Conservation (phyloP, 805 yeast genomes). For the Ogataea siamensis region DNA sequence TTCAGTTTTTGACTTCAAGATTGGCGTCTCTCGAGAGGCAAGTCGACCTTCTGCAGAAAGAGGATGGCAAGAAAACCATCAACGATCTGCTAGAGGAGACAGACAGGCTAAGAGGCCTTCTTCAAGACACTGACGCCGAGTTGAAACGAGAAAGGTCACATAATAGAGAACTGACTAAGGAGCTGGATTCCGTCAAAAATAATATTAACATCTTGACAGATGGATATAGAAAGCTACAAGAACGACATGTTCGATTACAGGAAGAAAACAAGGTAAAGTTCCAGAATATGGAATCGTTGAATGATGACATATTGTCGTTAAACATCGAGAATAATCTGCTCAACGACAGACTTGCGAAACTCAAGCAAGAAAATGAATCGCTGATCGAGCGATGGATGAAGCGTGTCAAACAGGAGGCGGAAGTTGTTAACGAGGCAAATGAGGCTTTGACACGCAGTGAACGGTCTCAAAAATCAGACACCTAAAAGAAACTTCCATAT, state of each 20-base stretch:
- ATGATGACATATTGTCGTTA: slow-evolving; percentile 47
- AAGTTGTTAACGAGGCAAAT: slow-evolving; percentile 41
- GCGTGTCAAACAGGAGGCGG: slow-evolving; percentile 42
- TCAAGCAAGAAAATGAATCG: slow-evolving; percentile 38
- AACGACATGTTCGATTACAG: slow-evolving; percentile 19
- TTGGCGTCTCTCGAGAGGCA: slow-evolving; percentile 17
- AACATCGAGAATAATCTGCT: slow-evolving; percentile 51
- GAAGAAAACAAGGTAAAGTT: slow-evolving; percentile 40
- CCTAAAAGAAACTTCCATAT: slow-evolving; percentile 9
- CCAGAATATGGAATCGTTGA: slow-evolving; percentile 46
- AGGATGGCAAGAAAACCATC: slow-evolving; percentile 19
- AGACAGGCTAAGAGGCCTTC: slow-evolving; percentile 8
- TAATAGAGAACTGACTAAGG: slow-evolving; percentile 9
- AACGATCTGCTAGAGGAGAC: slow-evolving; percentile 14
- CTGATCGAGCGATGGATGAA: slow-evolving; percentile 44
- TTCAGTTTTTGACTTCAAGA: slow-evolving; percentile 14
- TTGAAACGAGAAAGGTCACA: slow-evolving; percentile 11
- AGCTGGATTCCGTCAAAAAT: slow-evolving; percentile 17
- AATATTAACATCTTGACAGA: slow-evolving; percentile 23
- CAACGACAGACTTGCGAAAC: slow-evolving; percentile 30
- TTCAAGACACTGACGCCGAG: slow-evolving; percentile 4
- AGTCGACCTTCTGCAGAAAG: slow-evolving; percentile 14
- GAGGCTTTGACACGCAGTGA: slow-evolving; percentile 23
- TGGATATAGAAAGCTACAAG: slow-evolving; percentile 24
- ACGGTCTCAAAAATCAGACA: slow-evolving; percentile 16